These are phyloP conservation scores for Mucor lusitanicus DNA, from an alignment of 371 early-diverging fungal genomes.

Conservation along the genomic window DNA sequence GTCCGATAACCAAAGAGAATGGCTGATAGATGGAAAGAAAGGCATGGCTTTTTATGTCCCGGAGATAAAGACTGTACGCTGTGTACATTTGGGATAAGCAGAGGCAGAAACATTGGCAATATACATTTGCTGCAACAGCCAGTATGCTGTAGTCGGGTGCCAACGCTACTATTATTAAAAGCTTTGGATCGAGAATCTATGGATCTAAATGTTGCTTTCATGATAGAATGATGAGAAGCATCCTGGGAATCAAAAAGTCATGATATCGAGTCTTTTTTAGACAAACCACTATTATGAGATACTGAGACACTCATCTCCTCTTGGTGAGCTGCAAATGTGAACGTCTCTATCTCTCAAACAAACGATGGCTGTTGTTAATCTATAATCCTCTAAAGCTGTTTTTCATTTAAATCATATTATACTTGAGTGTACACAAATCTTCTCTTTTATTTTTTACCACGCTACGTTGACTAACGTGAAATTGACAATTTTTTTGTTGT, in stretches of 20 bases:
- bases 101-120: too few relatives aligned
- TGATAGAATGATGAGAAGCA: too few relatives aligned
- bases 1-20: background rate
- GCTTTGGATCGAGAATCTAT: too few relatives aligned
- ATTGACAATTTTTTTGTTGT: background rate
- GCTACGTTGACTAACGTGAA: background rate
- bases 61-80: background rate
- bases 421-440: background rate
- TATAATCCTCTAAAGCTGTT: background rate
- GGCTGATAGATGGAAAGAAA: background rate
- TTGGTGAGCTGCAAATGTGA: background rate
- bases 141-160: background rate
- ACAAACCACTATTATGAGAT: background rate
- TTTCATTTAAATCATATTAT: background rate
- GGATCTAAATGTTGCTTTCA: too few relatives aligned
- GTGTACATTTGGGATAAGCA: too few relatives aligned
- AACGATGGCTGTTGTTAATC: background rate
- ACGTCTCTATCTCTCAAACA: background rate
- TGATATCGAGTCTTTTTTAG: too few relatives aligned
- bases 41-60: background rate
- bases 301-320: background rate
- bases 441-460: background rate
- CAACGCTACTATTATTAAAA: background rate
- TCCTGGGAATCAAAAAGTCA: too few relatives aligned
- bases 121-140: too few relatives aligned